Evolutionary conservation across 331 rosid species (phyloP), one percentile per base, ranked within the genome.

Genomic region (Pyrus hybrid): DNA sequence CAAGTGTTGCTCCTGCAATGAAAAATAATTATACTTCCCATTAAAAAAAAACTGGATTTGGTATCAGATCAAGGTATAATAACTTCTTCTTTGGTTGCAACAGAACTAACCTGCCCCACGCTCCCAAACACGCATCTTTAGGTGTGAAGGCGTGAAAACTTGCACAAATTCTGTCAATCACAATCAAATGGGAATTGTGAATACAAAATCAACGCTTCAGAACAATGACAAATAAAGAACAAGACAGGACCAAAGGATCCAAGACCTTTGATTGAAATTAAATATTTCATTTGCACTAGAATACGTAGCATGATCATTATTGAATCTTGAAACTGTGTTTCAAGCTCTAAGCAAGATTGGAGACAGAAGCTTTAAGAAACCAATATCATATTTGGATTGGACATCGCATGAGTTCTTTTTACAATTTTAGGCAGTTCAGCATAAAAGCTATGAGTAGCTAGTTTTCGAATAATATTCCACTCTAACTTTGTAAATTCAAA

Each of bases 121-220:
- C 89, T 88, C 99, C 99, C 99, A 90, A 76, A 90, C 99, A 75
- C 93, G 90, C 99, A 94, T 94, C 83, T 91, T 94, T 74, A 94
- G 82, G 71, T 91, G 97, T 76, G 89, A 87, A 56, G 82, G 68
- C 45, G 97, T 86, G 83, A 91, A 80, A 61, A 91, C 89, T 91
- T 90, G 91, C 76, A 91, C 96, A 83, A 94, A 94, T 85, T 94
- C 97, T 94, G 97, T 81, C 78, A 57, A 69, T 57, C 51, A 79
- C 35, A 77, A 66, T 30, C 68, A 67, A 73, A 77, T 41, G 43
- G 79, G 23, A 81, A 45, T 32, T 3, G 14, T 20, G 30, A 67
- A 70, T 22, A 33, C 21, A 26, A 21, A 33, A 33, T 41, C 57
- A 76, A 41, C 8, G 22, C 2, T 32, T 12, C 6, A 12, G 56